Base-by-base conservation (phyloP, 176 grass and related monocot genomes). In the Ananas comosus region DNA sequence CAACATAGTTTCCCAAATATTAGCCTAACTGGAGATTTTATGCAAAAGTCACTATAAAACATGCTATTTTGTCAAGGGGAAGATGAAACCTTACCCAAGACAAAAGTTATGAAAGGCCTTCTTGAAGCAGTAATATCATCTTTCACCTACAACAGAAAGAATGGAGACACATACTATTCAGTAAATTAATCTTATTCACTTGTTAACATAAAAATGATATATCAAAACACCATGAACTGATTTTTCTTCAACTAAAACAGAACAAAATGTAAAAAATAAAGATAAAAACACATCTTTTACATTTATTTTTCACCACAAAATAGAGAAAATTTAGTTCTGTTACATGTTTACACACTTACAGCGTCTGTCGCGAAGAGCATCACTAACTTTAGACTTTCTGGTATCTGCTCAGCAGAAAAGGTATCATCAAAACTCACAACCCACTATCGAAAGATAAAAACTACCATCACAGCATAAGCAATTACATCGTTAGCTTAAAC, bases 41-140 rank as follows among this genome's bases (percentile, higher is more conserved):
- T 19, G 13, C 27, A 54, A 18, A 9, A 13, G 51, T 28, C 5
- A 11, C 58, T 64, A 18, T 16, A 51, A 18, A n/a, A 16, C 14
- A 29, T 16, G 51, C 61, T 13, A 1, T 25, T 65, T 70, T 49
- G 52, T 50, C 51, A 73, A 52, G 53, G 27, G 12, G 24, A 51
- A 73, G 12, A 27, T 0, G 50, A 64, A 65, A 42, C 50, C 13
- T 79, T 74, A 96, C 92, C 92, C 59, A 96, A 70, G 69, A 96
- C 81, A 25, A 92, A 96, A 82, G 93, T 79, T n/a, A 96, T 87
- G 74, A 92, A 96, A 27, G 83, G 86, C 18, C 52, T 89, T 69
- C 27, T 65, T 56, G 27, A 16, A 54, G 56, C 52, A 14, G 1
- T 23, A 10, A 28, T 61, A 13, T 47, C 64, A 12, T 75, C 79